Evolutionary conservation across 768 basidiomycete species (phyloP), one percentile per base, ranked within the genome.

Genomic region (Tricholoma sp.): DNA sequence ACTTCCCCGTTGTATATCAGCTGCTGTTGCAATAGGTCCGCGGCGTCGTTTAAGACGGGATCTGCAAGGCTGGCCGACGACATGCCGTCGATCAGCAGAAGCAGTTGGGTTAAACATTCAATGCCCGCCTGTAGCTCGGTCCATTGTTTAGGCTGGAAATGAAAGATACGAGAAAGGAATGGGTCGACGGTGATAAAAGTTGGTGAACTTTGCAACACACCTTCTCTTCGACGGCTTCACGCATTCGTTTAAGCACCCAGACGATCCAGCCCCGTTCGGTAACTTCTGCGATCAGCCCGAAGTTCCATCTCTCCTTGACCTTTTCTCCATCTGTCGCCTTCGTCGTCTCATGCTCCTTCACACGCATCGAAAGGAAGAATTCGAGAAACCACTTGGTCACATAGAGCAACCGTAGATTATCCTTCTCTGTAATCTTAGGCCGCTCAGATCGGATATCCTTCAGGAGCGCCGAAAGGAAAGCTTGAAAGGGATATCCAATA

Each of bases 1-100:
- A 95, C 86, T 61, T 98, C 94, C 32, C 92, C 94, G 64, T 94
- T 94, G 75, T 98, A 98, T 65, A 98, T 88, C 22, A 99, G 76
- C 69, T 97, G 92, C 61, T 93, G 85, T 64, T 94, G 91, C 1
- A 98, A 77, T 18, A 88, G 75, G 55, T 84, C 84, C 50, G 94
- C 89, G 22, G 89, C 86, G 34, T 96, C 93, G 45, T 76, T 74
- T 60, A 93, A 57, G 6, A 64, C 62, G 14, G 78, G 68, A 45
- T 85, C 81, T 45, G 65, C 64, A 41, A 78, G 74, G 24, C 76
- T 70, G 52, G 80, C 74, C 47, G 78, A 75, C 31, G 86, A 80
- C 87, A 99, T 94, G 49, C 74, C 73, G 64, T 98, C 94, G 67
- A 98, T 86, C 65, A 96, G 83, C 47, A 92, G 81, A 29, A 98